phyloP scores from a whole-genome alignment of 2,329 filamentous ascomycete genomes.

The Gremmenia infestans region DNA sequence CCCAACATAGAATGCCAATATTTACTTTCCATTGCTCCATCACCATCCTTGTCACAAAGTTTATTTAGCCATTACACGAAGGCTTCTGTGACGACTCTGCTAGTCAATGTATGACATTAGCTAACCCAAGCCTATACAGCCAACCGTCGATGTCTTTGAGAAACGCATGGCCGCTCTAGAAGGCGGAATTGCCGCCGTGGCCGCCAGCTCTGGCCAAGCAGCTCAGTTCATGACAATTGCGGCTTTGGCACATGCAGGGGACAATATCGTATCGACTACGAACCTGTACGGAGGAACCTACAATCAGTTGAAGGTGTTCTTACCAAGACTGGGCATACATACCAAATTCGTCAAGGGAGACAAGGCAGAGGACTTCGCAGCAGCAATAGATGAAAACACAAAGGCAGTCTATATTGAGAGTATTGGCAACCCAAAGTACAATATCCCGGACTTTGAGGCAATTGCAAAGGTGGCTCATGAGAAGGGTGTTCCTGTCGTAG shows the following conservation, averaged over 20 bases:
- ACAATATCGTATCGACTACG: constrained; percentile 88
- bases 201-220: constrained; percentile 78
- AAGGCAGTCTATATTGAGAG: constrained; percentile 90
- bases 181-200: constrained; percentile 82
- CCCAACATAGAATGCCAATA: too few relatives aligned
- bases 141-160: constrained; percentile 93
- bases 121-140: constrained; percentile 42
- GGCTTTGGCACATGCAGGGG: constrained; percentile 78
- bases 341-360: constrained; percentile 87
- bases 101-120: neutral
- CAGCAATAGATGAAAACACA: constrained; percentile 84
- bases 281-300: constrained; percentile 95
- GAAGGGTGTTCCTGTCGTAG: constrained; percentile 52
- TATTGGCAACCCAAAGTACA: constrained; percentile 87
- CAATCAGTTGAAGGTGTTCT: constrained; percentile 91
- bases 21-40: too few relatives aligned
- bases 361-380: constrained; percentile 70
- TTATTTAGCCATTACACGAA: neutral
- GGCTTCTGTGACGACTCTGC: neutral
- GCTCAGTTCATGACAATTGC: constrained; percentile 89
- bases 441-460: constrained; percentile 83
- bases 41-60: too few relatives aligned
- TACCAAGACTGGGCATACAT: constrained; percentile 79
- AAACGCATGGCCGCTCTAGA: constrained; percentile 95
- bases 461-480: constrained; percentile 77